phyloP scores from a whole-genome alignment of 345 rosid species.

The Alliaria petiolata region DNA sequence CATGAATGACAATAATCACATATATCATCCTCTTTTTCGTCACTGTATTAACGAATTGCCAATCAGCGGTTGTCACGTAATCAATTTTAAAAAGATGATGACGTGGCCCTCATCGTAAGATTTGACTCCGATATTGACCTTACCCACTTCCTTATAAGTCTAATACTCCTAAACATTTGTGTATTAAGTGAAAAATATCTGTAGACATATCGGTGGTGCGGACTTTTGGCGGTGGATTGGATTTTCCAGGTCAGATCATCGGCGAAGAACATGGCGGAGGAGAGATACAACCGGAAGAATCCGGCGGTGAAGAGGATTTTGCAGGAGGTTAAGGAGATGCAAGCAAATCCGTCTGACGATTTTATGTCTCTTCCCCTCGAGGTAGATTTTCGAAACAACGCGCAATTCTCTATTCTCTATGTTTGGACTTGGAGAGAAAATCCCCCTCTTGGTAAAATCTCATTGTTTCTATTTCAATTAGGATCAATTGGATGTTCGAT shows the following conservation, averaged over 20 bases:
- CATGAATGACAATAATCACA: too few species aligned
- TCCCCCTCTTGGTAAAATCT: too few species aligned
- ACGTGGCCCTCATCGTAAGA: conserved; percentile 16
- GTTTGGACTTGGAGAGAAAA: too few species aligned
- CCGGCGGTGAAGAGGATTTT: conserved; percentile 96
- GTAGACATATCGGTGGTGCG: neutral
- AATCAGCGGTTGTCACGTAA: neutral
- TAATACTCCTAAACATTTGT: too few species aligned
- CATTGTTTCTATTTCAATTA: too few species aligned
- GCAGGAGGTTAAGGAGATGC: conserved; percentile 99
- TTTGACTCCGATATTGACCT: neutral
- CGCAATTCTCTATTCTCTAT: neutral
- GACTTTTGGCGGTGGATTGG: neutral
- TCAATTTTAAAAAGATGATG: neutral
- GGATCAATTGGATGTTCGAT: too few species aligned
- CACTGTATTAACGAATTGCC: neutral
- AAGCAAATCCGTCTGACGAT: conserved; percentile 94
- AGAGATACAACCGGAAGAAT: conserved; percentile 79
- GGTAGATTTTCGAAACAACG: conserved; percentile 42
- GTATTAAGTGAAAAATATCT: neutral
- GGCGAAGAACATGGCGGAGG: conserved; percentile 63
- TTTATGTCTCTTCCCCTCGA: conserved; percentile 97
- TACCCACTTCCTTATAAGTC: too few species aligned
- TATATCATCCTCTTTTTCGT: too few species aligned
- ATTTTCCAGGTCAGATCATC: neutral